A percentile compares a stretch with the other conserved stretches of the same genome.
These are phyloP conservation scores for Gossypium laxum DNA, from an alignment of 441 rosid genomes.

Conservation along the genomic window DNA sequence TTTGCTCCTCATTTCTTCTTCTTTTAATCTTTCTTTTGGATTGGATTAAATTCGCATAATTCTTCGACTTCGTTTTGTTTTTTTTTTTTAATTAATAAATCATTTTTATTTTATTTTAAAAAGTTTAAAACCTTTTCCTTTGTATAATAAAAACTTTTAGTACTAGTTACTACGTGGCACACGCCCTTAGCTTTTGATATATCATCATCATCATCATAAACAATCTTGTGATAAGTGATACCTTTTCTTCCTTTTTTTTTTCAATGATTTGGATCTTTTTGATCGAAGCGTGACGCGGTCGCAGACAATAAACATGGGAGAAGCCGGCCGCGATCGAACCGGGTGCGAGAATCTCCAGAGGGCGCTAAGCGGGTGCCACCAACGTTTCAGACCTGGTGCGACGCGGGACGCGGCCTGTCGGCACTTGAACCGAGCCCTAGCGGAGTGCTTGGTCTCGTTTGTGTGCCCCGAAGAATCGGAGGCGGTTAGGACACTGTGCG, in stretches of 20 bases:
- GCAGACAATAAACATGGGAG: background rate
- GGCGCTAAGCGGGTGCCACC: constrained; percentile 63
- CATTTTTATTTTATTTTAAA: too few relatives aligned
- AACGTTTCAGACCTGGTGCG: constrained; percentile 43
- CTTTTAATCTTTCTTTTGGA: too few relatives aligned
- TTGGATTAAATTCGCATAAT: too few relatives aligned
- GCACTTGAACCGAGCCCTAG: constrained; percentile 64
- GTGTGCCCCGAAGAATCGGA: constrained; percentile 65
- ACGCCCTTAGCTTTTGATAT: background rate
- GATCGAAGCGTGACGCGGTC: background rate
- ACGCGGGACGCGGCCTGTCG: constrained; percentile 47
- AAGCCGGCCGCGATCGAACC: background rate
- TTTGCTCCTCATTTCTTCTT: too few relatives aligned
- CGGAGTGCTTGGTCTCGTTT: constrained; percentile 58
- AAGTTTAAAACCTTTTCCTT: too few relatives aligned
- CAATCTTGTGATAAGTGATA: background rate
- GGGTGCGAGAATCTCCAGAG: constrained; percentile 53
- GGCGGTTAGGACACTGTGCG: constrained; percentile 59
- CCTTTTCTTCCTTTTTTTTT: background rate
- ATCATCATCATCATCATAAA: background rate
- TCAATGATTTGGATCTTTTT: background rate
- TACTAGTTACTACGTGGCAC: background rate
- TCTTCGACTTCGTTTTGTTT: too few relatives aligned
- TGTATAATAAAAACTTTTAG: too few relatives aligned
- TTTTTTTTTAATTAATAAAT: too few relatives aligned